Evolutionary conservation across 441 rosid species (phyloP).

Genomic region (Macaranga tanarius): DNA sequence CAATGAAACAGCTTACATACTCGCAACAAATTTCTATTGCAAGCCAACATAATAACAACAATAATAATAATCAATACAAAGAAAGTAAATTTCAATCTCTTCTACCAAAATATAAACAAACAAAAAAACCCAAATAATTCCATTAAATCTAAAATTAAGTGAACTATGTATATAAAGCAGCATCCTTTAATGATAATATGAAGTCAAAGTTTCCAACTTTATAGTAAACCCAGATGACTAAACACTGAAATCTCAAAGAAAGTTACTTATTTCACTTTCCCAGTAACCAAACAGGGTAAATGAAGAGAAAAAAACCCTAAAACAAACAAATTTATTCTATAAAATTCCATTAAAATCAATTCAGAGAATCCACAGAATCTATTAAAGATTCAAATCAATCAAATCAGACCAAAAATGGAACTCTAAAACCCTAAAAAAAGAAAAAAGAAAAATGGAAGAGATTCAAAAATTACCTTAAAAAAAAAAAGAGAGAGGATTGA

Average conservation of each 20-base stretch:
- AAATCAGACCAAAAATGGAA: constrained; percentile 29
- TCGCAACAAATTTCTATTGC: background rate
- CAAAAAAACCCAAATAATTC: background rate
- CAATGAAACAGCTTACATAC: background rate
- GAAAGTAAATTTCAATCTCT: background rate
- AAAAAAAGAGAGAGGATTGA: constrained; percentile 31
- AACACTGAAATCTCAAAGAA: background rate
- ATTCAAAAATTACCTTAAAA: constrained; percentile 39
- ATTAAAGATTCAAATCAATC: constrained; percentile 35
- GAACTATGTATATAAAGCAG: background rate
- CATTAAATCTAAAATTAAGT: background rate
- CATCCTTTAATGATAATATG: background rate
- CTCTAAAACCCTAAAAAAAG: constrained; percentile 17
- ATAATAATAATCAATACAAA: background rate
- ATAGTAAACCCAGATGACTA: background rate
- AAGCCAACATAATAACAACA: background rate
- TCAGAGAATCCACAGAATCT: constrained; percentile 20
- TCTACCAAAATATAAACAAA: too few relatives aligned
- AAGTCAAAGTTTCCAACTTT: constrained; percentile 3
- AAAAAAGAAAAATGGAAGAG: background rate
- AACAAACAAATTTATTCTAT: too few relatives aligned
- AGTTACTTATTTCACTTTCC: constrained; percentile 12
- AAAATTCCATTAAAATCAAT: too few relatives aligned
- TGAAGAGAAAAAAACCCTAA: too few relatives aligned
- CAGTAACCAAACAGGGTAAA: constrained; percentile 26